Base-by-base conservation (phyloP, 2,329 filamentous ascomycete genomes). In the Hortaea werneckii region DNA sequence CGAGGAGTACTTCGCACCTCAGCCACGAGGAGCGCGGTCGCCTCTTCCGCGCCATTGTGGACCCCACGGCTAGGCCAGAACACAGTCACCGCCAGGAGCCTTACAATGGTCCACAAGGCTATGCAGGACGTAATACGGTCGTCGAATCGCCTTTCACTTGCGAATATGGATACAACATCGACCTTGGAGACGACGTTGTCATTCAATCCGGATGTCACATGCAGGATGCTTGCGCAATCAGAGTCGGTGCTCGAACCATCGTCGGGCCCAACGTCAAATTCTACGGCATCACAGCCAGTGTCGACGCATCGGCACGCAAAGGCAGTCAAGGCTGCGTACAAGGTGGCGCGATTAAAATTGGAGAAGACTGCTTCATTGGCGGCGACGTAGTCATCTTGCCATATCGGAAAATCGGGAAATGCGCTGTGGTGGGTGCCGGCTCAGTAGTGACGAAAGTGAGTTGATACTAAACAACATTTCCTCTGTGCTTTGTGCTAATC, bases 151-250 rank as follows among this genome's bases (percentile, higher is more conserved):
- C 90, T 0, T 96, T 98, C 64, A 82, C 76, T 40, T 95, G 90
- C 63, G 88, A 95, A 59, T 95, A 95, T 59, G 92, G 92, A 0
- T 96, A 95, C 69, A 96, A 98, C 64, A 84, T 96, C 57, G 77
- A 78, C 41, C 85, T 98, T 54, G 89, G 86, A 9, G 83, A 89
- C 55, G 82, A 92, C 52, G 87, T 94, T 2, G 78, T 82, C 45
- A 85, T 98, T 54, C 86, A 84, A 12, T 78, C 85, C 45, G 85
- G 87, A 58, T 95, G 89, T 65, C 82, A 81, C 27, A 83, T 96
- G 59, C 79, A 89, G 46, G 92, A 98, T 62, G 82, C 88, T n/a
- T 85, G 82, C 61, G 76, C 82, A 52, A 84, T 96, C 49, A 80
- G 73, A 40, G 88, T 96, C 58, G 89, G 89, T 2, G 79, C 86